Evolutionary conservation across 2,329 filamentous ascomycete species (phyloP), one percentile per base, ranked within the genome.

Genomic region (Aureobasidium sp.): DNA sequence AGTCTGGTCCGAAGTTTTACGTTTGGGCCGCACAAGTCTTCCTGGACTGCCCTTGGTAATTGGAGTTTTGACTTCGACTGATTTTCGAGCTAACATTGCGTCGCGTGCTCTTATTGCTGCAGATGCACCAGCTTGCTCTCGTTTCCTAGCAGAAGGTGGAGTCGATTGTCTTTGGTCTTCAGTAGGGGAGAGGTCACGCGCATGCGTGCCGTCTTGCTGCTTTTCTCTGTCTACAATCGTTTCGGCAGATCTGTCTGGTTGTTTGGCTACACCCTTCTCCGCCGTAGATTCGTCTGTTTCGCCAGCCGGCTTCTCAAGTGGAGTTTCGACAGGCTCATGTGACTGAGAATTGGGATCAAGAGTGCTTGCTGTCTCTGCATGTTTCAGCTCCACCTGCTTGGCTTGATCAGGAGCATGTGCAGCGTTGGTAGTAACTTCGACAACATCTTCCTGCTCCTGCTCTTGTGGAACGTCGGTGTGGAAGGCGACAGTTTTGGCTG

Each of bases 51-150:
- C 65, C 67, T 44, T 53, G 20, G 39, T 48, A 61, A 41, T 44
- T 5, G 57, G 44, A 20, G 57, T 36, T n/a, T 34, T 60, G n/a
- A 47, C 27, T 55, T 55, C 49, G 31, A 22, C 31, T 7, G 22
- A 41, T 37, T 20, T 34, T 8, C 14, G 58, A 48, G 36, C 52
- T 47, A 52, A 56, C 47, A 34, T 22, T 7, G 25, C 36, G 3
- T 47, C 42, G 9, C 71, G 63, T 17, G 72, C 64, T 42, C 71
- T 69, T 22, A 68, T 70, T 17, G 34, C 41, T 44, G 74, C 71
- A 59, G 67, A 64, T 22, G 71, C 70, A 22, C 74, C 74, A 44
- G 71, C 69, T 45, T 71, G 56, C 62, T 77, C 76, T 17, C 70
- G 71, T 57, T 67, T 65, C 42, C 68, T 69, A 37, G 67, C 63